These are phyloP conservation scores for Kwoniella sp. DNA, from an alignment of 768 basidiomycete genomes.

Conservation along the genomic window DNA sequence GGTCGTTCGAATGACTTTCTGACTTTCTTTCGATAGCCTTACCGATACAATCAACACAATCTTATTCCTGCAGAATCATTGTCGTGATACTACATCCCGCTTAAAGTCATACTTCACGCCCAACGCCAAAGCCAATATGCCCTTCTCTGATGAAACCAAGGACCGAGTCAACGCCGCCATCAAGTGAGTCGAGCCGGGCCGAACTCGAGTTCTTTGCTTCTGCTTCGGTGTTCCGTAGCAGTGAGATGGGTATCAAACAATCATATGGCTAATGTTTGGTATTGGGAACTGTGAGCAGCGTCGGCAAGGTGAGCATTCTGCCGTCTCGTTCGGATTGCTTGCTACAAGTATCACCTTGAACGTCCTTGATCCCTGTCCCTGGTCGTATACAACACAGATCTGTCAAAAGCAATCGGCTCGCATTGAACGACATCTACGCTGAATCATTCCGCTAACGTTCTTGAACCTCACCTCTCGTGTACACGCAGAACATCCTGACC, in stretches of 20 bases:
- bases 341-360: not conserved
- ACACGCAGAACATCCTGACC: constrained; percentile 88
- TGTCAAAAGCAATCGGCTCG: too few relatives aligned
- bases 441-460: constrained; percentile 1
- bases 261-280: constrained; percentile 2
- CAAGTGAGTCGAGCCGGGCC: constrained; percentile 35
- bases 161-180: constrained; percentile 54
- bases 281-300: constrained; percentile 28
- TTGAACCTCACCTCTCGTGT: too few relatives aligned
- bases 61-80: too few relatives aligned
- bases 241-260: not conserved
- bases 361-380: not conserved
- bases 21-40: too few relatives aligned
- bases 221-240: not conserved
- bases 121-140: constrained; percentile 33
- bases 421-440: not conserved
- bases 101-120: not conserved
- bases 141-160: constrained; percentile 56
- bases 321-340: not conserved
- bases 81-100: too few relatives aligned
- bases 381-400: too few relatives aligned
- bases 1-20: too few relatives aligned
- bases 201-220: not conserved
- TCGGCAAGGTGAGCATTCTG: constrained; percentile 51
- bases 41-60: too few relatives aligned